Evolutionary conservation across 1,284 basidiomycete species (phyloP).

Genomic region (Meripilus lineatus): DNA sequence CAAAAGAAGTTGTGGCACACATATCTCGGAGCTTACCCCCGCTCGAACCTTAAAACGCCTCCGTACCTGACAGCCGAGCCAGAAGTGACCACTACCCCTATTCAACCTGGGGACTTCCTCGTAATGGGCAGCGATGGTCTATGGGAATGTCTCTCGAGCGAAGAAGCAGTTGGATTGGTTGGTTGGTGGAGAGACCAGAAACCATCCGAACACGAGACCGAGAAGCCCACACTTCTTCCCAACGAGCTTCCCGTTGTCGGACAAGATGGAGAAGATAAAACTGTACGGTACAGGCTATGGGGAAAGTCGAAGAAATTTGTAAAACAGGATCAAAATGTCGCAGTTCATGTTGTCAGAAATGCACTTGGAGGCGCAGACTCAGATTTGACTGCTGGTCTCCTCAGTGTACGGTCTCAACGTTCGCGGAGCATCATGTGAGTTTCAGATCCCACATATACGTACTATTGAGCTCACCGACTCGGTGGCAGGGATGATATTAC

Average conservation of each 20-base stretch:
- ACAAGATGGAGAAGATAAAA: conserved; percentile 11
- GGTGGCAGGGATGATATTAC: conserved; percentile 22
- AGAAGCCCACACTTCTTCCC: background rate
- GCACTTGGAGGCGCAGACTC: conserved; percentile 54
- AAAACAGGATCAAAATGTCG: conserved; percentile 41
- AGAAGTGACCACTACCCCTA: conserved; percentile 32
- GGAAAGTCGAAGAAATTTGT: conserved; percentile 38
- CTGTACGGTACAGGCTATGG: conserved; percentile 32
- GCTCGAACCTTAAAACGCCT: conserved; percentile 32
- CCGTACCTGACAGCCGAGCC: conserved; percentile 59
- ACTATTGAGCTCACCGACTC: background rate
- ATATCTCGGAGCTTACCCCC: conserved; percentile 28
- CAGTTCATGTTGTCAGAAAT: conserved; percentile 54
- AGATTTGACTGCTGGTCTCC: conserved; percentile 42
- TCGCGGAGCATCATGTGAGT: conserved; percentile 33
- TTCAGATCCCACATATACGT: background rate
- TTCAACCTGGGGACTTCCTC: conserved; percentile 47
- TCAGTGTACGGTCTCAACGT: conserved; percentile 36
- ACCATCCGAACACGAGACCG: background rate
- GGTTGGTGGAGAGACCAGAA: conserved; percentile 39
- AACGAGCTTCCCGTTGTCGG: conserved; percentile 15
- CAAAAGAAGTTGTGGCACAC: conserved; percentile 30
- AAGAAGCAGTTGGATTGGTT: conserved; percentile 55
- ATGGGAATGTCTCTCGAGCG: conserved; percentile 53
- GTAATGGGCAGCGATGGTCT: conserved; percentile 55